Evolutionary conservation across 177 flowering plant species (phyloP).

Genomic region (Vitis hybrid): DNA sequence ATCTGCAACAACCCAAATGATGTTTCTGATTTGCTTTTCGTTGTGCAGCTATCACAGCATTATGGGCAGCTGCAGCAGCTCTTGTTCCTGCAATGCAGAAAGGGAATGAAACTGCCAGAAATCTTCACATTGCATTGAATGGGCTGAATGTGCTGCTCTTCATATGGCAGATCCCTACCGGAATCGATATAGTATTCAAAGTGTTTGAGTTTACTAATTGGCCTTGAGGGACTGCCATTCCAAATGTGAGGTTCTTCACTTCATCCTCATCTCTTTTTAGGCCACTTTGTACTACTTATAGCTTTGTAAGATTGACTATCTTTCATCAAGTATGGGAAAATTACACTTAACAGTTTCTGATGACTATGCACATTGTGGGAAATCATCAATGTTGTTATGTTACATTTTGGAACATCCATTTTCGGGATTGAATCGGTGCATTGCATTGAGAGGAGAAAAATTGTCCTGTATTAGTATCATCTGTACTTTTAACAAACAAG

Average conservation of each 20-base stretch:
- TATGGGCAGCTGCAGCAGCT: slow-evolving; percentile 95
- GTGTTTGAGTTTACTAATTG: slow-evolving; percentile 86
- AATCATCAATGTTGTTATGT: too few relatives aligned
- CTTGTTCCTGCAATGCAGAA: slow-evolving; percentile 96
- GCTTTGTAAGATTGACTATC: background rate
- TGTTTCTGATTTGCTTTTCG: background rate
- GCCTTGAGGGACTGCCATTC: slow-evolving; percentile 47
- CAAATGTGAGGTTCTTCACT: background rate
- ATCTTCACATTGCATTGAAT: slow-evolving; percentile 85
- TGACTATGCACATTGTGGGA: too few relatives aligned
- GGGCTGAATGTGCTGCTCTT: slow-evolving; percentile 73
- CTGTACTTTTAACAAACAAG: too few relatives aligned
- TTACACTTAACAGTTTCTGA: too few relatives aligned
- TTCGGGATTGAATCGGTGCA: too few relatives aligned
- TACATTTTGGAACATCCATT: too few relatives aligned
- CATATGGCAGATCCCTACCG: slow-evolving; percentile 87
- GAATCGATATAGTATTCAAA: slow-evolving; percentile 76
- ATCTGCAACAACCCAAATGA: background rate
- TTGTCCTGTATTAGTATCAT: too few relatives aligned
- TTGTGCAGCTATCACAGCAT: slow-evolving; percentile 74
- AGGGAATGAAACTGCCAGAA: slow-evolving; percentile 90
- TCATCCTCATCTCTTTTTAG: background rate
- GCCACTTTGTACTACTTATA: too few relatives aligned
- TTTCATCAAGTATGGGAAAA: too few relatives aligned
- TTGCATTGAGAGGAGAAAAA: too few relatives aligned